Evolutionary conservation across 192 early-diverging fungal genomes (phyloP).

Genomic region (Mortierella antarctica): DNA sequence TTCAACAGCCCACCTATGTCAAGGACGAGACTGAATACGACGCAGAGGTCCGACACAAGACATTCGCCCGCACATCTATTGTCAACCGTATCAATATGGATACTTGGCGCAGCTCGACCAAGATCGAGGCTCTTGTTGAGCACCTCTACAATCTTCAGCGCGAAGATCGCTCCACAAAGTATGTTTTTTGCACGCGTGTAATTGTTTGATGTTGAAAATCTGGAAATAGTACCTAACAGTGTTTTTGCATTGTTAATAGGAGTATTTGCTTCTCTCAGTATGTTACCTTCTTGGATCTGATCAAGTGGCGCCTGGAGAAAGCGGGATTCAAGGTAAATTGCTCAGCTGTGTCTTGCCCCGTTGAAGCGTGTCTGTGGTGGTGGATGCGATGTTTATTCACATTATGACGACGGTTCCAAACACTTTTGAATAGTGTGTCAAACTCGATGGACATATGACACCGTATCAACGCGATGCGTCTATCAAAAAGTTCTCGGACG

Average conservation of each 20-base stretch:
- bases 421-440: conserved; percentile 59
- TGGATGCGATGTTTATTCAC: too few species aligned
- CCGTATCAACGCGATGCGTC: conserved; percentile 79
- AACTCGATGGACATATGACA: conserved; percentile 91
- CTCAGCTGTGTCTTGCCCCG: neutral
- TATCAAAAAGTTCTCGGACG: conserved; percentile 77
- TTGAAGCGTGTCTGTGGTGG: too few species aligned
- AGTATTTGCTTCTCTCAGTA: conserved; percentile 72
- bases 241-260: neutral
- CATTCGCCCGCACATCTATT: conserved; percentile 75
- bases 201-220: neutral
- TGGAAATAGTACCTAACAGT: neutral
- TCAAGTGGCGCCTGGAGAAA: conserved; percentile 90
- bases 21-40: conserved; percentile 55
- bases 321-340: conserved; percentile 80
- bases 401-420: too few species aligned
- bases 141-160: conserved; percentile 80
- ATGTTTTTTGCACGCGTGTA: conserved; percentile 2
- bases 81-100: conserved; percentile 92
- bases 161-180: conserved; percentile 83
- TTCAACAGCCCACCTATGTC: conserved; percentile 63
- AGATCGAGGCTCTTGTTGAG: conserved; percentile 95
- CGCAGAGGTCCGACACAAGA: conserved; percentile 39
- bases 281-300: conserved; percentile 88
- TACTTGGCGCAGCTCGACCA: conserved; percentile 90